Base-by-base conservation (phyloP, 768 basidiomycete genomes). In the Lactifluus echinatus region DNA sequence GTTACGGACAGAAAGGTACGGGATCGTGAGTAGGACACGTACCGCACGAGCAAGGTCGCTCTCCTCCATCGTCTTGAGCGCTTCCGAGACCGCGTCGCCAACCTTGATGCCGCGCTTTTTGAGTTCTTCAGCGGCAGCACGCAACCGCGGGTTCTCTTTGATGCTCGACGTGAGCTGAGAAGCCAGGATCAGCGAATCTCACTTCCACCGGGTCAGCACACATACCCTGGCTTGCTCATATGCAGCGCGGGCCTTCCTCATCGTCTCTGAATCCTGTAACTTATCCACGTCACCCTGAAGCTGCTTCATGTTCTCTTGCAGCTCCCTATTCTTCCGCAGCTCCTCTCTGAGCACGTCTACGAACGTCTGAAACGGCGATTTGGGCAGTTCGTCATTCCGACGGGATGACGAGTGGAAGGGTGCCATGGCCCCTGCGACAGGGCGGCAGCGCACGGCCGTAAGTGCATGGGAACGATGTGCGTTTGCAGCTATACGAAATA, bases 201-300 rank as follows among this genome's bases (percentile, higher is more conserved):
- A 5, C 17, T 40, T n/a, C 39, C n/a, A 10, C 17, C 8, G 23
- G 21, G 11, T 3, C 12, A 48, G 5, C 19, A 21, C 8, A 79
- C 83, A 60, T 67, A 97, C 94, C 73, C 95, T 80, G 8, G 95
- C 93, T 59, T 87, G 82, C 74, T 98, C 95, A 73, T 98, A 98
- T 57, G 90, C 84, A 50, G 89, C 93, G 68, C 80, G 81, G 2
- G 93, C 93, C 65, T 79, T 80, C 75, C 90, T 92, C 92, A 99
- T 86, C 14, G 93, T 87, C 68, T 95, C 93, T 53, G 91, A 93
- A 70, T 97, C 96, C 76, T 97, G 94, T 48, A 97, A 73, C 73
- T 96, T 96, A 74, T 92, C 90, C 36, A 96, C 95, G 70, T 98
- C 93, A 61, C 96, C 96, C 73, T 95, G 92, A 17, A 99, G 78